phyloP scores from a whole-genome alignment of 116 monocot species.

The Thalassia testudinum region DNA sequence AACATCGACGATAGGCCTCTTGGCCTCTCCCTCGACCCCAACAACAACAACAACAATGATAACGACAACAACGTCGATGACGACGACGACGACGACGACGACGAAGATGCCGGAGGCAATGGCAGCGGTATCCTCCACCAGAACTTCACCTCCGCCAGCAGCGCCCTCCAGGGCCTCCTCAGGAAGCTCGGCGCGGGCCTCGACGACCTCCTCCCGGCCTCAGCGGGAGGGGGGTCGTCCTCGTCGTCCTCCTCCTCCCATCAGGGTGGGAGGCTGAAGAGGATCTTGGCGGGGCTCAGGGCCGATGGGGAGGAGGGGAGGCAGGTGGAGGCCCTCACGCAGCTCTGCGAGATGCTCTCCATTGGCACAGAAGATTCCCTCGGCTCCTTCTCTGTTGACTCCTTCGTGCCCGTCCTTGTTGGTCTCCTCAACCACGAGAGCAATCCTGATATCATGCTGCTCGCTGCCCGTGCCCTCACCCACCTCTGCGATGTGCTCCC shows the following conservation, averaged over 20 bases:
- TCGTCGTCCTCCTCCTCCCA: conserved; percentile 28
- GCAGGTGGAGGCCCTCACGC: conserved; percentile 81
- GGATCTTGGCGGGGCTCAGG: conserved; percentile 67
- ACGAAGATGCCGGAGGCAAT: conserved; percentile 30
- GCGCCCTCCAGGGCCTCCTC: conserved; percentile 82
- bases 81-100: conserved; percentile 33
- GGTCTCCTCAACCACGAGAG: conserved; percentile 78
- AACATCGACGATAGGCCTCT: conserved; percentile 43
- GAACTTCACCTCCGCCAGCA: conserved; percentile 66
- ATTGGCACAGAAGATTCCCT: conserved; percentile 91
- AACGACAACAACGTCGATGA: conserved; percentile 12
- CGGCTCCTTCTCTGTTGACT: conserved; percentile 78
- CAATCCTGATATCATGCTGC: conserved; percentile 92
- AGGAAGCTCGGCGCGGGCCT: conserved; percentile 83
- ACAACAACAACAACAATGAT: conserved; percentile 19
- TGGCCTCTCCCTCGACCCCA: conserved; percentile 38
- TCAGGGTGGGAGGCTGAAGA: conserved; percentile 67
- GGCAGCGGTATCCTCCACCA: conserved; percentile 49
- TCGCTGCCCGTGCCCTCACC: conserved; percentile 86
- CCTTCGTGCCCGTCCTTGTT: conserved; percentile 91
- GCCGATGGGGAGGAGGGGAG: conserved; percentile 84
- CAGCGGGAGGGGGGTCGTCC: conserved; percentile 18
- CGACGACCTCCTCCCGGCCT: conserved; percentile 75
- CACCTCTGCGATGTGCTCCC: conserved; percentile 86
- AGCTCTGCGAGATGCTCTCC: conserved; percentile 90